Evolutionary conservation across 2,329 filamentous ascomycete species (phyloP), one percentile per base, ranked within the genome.

Genomic region (Sclerotinia borealis): DNA sequence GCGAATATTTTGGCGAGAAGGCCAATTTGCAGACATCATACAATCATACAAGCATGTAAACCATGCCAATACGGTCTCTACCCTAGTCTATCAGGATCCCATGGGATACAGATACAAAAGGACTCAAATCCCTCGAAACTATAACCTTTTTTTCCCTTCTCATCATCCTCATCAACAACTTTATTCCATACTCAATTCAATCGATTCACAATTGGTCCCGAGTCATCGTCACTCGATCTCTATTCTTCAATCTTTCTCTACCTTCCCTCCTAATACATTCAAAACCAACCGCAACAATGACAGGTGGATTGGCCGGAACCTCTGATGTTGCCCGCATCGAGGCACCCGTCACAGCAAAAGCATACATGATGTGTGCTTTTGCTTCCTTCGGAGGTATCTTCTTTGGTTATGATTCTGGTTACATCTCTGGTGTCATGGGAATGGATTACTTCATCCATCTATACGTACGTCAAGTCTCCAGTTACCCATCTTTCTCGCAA

Each of bases 321-420:
- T 25, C 91, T 77, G 88, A 91, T 79, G 90, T 91, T n/a, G 78
- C 79, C 68, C 80, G 81, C 67, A 82, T 89, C 72, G 87, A 90
- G 79, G 86, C 87, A 15, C 86, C 87, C 69, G 82, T 89, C 70
- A 89, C 86, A 68, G 77, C 84, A 76, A 86, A 87, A 79, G 86
- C 86, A 63, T 89, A 90, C 75, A 66, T 88, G 58, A 83, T 89
- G 73, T 89, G 86, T 76, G 86, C 85, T 68, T 90, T 89, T 68
- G 87, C 87, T 65, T 85, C 86, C 39, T 88, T 89, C 66, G 87
- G 87, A 72, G 87, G 85, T 76, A 71, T 72, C 63, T 69, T 73
- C 68, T 75, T 75, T 77, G 89, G 89, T 56, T 92, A 90, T 76
- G 89, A 92, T 72, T 90, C 88, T 48, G 89, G 89, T 69, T 90